Evolutionary conservation across 108 stramenopile species (phyloP).

Genomic region (Conticribra weissflogii): DNA sequence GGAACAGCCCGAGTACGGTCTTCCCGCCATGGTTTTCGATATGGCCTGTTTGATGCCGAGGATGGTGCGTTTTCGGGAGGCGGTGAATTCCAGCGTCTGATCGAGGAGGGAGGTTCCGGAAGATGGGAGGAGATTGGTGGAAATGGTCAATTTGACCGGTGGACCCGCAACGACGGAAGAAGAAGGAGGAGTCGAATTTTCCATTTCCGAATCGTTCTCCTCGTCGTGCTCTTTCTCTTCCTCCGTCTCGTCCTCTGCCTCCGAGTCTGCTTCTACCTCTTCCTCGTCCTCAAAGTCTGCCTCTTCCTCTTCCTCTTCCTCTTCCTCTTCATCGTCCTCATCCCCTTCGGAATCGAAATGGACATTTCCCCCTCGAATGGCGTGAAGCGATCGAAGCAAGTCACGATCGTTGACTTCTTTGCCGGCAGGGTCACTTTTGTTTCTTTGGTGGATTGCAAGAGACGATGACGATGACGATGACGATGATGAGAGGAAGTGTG

Average conservation of each 20-base stretch:
- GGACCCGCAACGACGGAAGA: neutral
- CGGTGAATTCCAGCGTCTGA: constrained; percentile 67
- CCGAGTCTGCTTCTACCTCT: constrained; percentile 12
- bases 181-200: constrained; percentile 5
- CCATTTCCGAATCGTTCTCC: constrained; percentile 12
- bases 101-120: constrained; percentile 65
- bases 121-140: constrained; percentile 51
- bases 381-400: neutral
- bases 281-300: constrained; percentile 49
- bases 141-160: constrained; percentile 62
- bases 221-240: constrained; percentile 25
- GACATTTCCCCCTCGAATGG: constrained; percentile 5
- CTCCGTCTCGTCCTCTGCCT: constrained; percentile 20
- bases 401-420: neutral
- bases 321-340: constrained; percentile 22
- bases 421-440: neutral
- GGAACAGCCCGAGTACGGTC: constrained; percentile 24
- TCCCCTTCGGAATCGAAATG: constrained; percentile 1
- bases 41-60: constrained; percentile 60
- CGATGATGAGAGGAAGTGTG: too few species aligned
- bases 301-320: constrained; percentile 26
- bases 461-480: constrained; percentile 4
- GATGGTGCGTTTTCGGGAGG: constrained; percentile 58
- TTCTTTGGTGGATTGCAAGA: neutral
- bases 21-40: constrained; percentile 50